These are phyloP conservation scores for Solanum hybrid DNA, from an alignment of 305 asterid species.

Conservation along the genomic window DNA sequence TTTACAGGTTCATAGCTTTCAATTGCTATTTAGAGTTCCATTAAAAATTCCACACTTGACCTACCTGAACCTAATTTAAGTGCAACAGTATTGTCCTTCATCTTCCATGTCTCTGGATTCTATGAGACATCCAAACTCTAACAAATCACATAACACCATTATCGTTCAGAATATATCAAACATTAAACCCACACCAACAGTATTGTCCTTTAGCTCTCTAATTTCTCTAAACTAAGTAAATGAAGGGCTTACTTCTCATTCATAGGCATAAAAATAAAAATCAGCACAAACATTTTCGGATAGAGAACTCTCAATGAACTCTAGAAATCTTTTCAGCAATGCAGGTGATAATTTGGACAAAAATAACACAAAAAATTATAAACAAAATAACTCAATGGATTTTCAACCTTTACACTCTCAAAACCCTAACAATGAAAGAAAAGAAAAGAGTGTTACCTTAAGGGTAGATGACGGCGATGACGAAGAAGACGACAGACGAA, in stretches of 20 bases:
- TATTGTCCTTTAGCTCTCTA: not conserved
- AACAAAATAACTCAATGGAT: too few species aligned
- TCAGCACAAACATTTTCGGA: conserved; percentile 3
- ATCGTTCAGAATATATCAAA: not conserved
- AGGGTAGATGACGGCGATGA: too few species aligned
- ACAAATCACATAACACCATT: not conserved
- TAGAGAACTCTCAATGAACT: conserved; percentile 58
- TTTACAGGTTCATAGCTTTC: not conserved
- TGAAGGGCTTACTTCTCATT: not conserved
- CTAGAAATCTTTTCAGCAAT: conserved; percentile 54
- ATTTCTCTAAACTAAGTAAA: not conserved
- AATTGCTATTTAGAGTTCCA: not conserved
- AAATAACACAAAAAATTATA: too few species aligned
- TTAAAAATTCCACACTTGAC: not conserved
- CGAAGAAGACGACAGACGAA: too few species aligned
- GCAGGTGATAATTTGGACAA: conserved; percentile 26
- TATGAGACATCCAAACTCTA: not conserved
- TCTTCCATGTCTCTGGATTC: too few species aligned
- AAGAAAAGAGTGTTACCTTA: too few species aligned
- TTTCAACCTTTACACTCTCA: too few species aligned
- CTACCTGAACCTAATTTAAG: not conserved
- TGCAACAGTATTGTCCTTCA: not conserved
- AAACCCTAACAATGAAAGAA: too few species aligned
- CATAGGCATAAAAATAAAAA: too few species aligned
- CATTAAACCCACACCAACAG: not conserved